Base-by-base conservation (phyloP, 2,329 filamentous ascomycete species). In the Sporothrix pseudoabietina region DNA sequence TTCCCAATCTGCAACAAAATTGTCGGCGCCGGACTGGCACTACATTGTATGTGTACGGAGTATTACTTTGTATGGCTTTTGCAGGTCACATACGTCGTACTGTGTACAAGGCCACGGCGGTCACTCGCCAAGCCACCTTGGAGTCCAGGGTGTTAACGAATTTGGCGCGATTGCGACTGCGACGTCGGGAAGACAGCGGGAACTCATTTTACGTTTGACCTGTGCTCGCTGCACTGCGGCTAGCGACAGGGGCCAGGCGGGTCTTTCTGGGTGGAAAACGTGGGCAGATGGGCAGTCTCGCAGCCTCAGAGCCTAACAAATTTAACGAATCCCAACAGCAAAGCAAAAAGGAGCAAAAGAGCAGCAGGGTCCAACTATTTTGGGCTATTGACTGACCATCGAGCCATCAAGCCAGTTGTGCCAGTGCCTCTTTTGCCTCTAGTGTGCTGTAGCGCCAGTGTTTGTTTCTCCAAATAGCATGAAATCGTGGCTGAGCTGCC, bases 391-490 rank as follows among this genome's bases (percentile, higher is more conserved):
- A 16, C 19, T 49, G 14, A 49, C 44, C 44, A 49, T 49, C 14
- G 14, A n/a, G 26, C 26, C 26, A 26, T 26, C 26, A 26, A 12
- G 35, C 2, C 35, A 35, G 35, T 35, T 8, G 35, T 5, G 35
- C 52, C 52, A 55, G 8, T 55, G 32, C n/a, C 32, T 57, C 19
- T 41, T 19, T 61, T 32, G 30, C 49, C 47, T 52, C 47, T 68
- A 68, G 59, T 16, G 63, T 68, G 14, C 63, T 68, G 68, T 61
- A 71, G 69, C 69, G 54, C n/a, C n/a, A n/a, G 12, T 35, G n/a
- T 30, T 30, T 63, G 69, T n/a, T 66, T 63, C 72, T 59, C 32
- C 72, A 74, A 75, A 75, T 76, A 75, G 75, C 47, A 74, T 72
- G 12, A 55, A 71, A 73, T 72, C 44, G 73, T 76, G 75, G 73